phyloP scores from a whole-genome alignment of 192 early-diverging fungal genomes.

The Gigaspora rosea region DNA sequence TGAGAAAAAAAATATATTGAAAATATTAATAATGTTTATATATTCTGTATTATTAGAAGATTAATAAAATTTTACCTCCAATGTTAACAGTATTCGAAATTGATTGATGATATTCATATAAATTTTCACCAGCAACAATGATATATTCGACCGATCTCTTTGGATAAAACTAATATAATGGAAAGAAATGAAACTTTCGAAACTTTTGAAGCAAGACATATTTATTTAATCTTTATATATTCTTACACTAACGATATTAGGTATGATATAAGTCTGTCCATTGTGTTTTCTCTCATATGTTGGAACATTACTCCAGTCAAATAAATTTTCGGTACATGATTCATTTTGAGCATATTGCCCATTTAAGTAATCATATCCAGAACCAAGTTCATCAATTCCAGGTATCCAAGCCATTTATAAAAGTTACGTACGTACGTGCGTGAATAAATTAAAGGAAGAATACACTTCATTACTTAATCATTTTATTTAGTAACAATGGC shows the following conservation, averaged over 20 bases:
- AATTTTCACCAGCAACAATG: background rate
- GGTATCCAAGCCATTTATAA: too few species aligned
- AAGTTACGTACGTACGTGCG: too few species aligned
- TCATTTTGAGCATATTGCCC: constrained; percentile 4
- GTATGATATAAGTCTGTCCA: constrained; percentile 7
- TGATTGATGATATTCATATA: constrained; percentile 15
- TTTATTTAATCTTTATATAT: background rate
- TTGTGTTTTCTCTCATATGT: background rate
- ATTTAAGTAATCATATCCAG: too few species aligned
- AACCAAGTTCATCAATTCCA: too few species aligned
- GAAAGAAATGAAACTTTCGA: background rate
- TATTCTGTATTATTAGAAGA: background rate
- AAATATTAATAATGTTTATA: background rate
- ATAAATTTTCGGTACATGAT: background rate
- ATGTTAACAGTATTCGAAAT: background rate
- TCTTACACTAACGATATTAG: constrained; percentile 5
- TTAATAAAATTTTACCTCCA: background rate
- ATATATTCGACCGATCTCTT: background rate
- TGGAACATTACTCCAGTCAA: background rate
- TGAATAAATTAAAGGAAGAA: too few species aligned
- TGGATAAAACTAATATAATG: too few species aligned
- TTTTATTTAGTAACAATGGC: too few species aligned
- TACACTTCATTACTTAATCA: too few species aligned
- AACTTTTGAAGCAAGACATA: background rate
- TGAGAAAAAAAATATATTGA: background rate